These are phyloP conservation scores for Fomitopsis pinicola DNA, from an alignment of 1,284 basidiomycete genomes.

Conservation along the genomic window DNA sequence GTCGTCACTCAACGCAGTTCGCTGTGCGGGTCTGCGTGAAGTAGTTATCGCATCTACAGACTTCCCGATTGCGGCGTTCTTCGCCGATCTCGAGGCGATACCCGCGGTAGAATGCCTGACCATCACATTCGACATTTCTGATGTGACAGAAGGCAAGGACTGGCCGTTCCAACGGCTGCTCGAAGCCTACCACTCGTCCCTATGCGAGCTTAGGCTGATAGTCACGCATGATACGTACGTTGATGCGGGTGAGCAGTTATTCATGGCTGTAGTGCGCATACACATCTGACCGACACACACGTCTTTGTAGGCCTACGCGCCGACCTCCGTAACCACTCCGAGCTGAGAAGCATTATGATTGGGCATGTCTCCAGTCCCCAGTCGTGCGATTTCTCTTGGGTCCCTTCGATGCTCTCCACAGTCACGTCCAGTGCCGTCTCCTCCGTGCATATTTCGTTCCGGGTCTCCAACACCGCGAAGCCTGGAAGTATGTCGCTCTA, in stretches of 20 bases:
- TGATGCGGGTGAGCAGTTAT: not conserved
- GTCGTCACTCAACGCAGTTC: not conserved
- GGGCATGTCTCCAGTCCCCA: not conserved
- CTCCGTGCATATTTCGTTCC: not conserved
- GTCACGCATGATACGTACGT: not conserved
- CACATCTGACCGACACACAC: not conserved
- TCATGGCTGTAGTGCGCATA: not conserved
- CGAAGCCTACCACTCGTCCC: not conserved
- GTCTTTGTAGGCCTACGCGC: not conserved
- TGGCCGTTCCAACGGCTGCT: not conserved
- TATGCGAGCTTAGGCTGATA: not conserved
- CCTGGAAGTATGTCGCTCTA: not conserved
- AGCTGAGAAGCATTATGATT: not conserved
- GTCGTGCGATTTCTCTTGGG: not conserved
- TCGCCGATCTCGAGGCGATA: not conserved
- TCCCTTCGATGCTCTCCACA: not conserved
- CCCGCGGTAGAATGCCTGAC: not conserved
- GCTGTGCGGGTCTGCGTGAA: not conserved
- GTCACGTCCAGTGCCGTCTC: not conserved
- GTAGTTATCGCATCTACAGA: not conserved
- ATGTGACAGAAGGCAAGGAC: not conserved
- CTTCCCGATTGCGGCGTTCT: not conserved
- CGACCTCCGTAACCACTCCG: not conserved
- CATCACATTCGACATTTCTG: not conserved
- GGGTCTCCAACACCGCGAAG: not conserved